phyloP scores from a whole-genome alignment of 2,329 filamentous ascomycete species.

The Diplocarpon rosae region DNA sequence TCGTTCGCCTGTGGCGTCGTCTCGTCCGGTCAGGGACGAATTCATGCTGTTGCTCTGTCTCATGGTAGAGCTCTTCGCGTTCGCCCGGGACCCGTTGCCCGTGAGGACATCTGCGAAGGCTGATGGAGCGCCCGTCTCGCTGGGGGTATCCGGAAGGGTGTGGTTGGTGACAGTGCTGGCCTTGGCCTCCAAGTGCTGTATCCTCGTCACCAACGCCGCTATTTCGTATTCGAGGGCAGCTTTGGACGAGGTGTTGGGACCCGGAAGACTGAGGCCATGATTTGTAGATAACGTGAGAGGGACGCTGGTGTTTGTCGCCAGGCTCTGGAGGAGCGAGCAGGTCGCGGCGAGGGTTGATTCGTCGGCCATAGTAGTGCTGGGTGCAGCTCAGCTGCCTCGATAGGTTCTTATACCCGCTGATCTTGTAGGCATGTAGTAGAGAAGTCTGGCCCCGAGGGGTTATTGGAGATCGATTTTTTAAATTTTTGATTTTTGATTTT shows the following conservation, averaged over 20 bases:
- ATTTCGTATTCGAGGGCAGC: slow-evolving; percentile 72
- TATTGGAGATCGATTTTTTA: too few species aligned
- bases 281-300: slow-evolving; percentile 13
- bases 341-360: slow-evolving; percentile 43
- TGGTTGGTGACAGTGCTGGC: slow-evolving; percentile 49
- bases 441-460: neutral
- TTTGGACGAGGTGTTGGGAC: slow-evolving; percentile 65
- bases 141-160: slow-evolving; percentile 68
- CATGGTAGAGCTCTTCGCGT: slow-evolving; percentile 21
- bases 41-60: slow-evolving; percentile 32
- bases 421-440: neutral
- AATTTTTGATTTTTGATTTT: too few species aligned
- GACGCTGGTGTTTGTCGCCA: slow-evolving; percentile 31
- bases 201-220: slow-evolving; percentile 61
- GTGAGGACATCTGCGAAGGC: slow-evolving; percentile 45
- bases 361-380: slow-evolving; percentile 29
- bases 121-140: slow-evolving; percentile 59
- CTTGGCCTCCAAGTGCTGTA: slow-evolving; percentile 74
- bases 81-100: slow-evolving; percentile 26
- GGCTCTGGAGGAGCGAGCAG: slow-evolving; percentile 41
- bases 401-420: neutral
- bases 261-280: slow-evolving; percentile 56
- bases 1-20: slow-evolving; percentile 20
- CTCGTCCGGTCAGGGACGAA: slow-evolving; percentile 24
- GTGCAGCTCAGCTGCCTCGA: slow-evolving; percentile 20